Evolutionary conservation across 192 early-diverging fungal genomes (phyloP).

Genomic region (Dissophora ornata): DNA sequence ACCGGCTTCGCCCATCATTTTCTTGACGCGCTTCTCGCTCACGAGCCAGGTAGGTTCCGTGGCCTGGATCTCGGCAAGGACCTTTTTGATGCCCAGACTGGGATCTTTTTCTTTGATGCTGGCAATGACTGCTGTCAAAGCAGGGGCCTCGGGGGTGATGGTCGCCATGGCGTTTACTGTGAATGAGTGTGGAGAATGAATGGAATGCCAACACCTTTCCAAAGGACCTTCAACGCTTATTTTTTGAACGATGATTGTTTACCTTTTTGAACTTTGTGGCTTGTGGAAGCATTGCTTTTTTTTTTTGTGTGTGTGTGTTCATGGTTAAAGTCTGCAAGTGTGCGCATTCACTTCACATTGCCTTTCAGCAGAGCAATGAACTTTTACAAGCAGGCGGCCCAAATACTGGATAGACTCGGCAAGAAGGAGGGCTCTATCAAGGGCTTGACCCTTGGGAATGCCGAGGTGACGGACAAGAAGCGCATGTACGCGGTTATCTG

Average conservation of each 20-base stretch:
- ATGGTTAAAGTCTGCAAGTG: not conserved
- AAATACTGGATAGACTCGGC: constrained; percentile 78
- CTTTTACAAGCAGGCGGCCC: constrained; percentile 80
- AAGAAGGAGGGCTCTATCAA: constrained; percentile 83
- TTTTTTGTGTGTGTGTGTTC: constrained; percentile 6
- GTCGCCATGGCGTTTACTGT: constrained; percentile 23
- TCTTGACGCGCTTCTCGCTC: constrained; percentile 72
- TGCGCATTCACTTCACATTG: too few relatives aligned
- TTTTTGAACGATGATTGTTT: constrained; percentile 2
- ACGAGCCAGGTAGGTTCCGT: constrained; percentile 65
- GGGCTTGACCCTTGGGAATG: constrained; percentile 73
- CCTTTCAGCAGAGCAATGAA: constrained; percentile 64
- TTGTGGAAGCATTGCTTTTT: not conserved
- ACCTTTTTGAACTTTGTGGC: constrained; percentile 6
- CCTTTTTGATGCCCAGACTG: constrained; percentile 64
- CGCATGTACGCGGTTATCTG: constrained; percentile 90
- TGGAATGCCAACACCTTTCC: not conserved
- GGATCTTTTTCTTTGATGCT: constrained; percentile 61
- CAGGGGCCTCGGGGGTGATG: constrained; percentile 50
- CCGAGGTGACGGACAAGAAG: constrained; percentile 79
- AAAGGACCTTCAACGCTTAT: not conserved
- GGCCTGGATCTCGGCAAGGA: constrained; percentile 53
- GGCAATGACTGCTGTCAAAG: constrained; percentile 48
- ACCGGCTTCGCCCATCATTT: constrained; percentile 63
- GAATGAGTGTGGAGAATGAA: not conserved